Base-by-base conservation (phyloP, 257 asterid genomes). In the Scutellaria galericulata region DNA sequence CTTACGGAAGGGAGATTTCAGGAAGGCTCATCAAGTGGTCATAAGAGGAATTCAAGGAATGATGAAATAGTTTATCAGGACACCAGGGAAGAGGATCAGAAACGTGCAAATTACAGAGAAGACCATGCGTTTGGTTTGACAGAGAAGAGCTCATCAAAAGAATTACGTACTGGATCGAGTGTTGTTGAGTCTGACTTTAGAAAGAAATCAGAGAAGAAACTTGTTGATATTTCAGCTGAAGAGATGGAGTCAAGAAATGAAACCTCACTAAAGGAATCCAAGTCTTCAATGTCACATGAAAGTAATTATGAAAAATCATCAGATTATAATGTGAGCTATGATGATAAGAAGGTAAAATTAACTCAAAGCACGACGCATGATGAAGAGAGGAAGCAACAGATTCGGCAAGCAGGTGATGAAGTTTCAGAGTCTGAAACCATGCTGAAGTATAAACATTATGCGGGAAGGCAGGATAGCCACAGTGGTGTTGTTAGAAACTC, bases 151-250 rank as follows among this genome's bases (percentile, higher is more conserved):
- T 41, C 79, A 40, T 66, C 31, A 14, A 70, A 77, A 68, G 83
- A 80, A 48, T 55, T 72, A 7, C 53, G 61, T 69, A 70, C 77
- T 59, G 83, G 83, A 48, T 77, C 90, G 31, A 73, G 78, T 78
- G 77, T 67, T 57, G 82, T 76, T 70, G 92, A 83, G 68, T 72
- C 83, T 7, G 85, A 79, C 69, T 85, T 87, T 83, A 84, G 96
- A 75, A 94, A 94, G 81, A 86, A 94, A 64, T 85, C 97, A 1
- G 97, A 91, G 90, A 94, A 94, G 86, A 89, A 81, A 80, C 95
- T 91, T 68, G 73, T 77, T 68, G 96, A 91, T 79, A 60, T 74
- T 76, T 81, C 92, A 24, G 75, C 80, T 70, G 87, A 80, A 63
- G 87, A 87, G 69, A 79, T 75, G 46, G 83, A 72, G 42, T 78